These are phyloP conservation scores for Huiozyma naganishii DNA, from an alignment of 805 yeast genomes.

Conservation along the genomic window DNA sequence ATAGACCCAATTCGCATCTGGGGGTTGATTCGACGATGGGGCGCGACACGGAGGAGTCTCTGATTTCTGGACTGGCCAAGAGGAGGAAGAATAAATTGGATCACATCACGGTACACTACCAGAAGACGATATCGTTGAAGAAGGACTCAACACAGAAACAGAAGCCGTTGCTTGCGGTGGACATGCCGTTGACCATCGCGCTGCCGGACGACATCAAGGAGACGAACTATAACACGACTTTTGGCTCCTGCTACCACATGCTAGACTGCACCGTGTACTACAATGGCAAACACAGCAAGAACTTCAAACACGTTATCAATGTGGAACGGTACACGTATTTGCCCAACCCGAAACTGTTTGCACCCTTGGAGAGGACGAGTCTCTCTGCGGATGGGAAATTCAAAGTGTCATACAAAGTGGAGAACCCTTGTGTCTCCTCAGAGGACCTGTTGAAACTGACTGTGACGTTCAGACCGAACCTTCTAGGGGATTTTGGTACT, in stretches of 20 bases:
- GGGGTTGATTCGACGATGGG: no score
- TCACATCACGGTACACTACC: constrained; percentile 23
- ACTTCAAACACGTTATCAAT: constrained; percentile 31
- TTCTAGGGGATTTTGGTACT: background rate
- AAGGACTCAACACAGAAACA: constrained; percentile 7
- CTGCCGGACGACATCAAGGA: constrained; percentile 43
- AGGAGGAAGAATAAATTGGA: constrained; percentile 15
- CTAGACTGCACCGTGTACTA: constrained; percentile 28
- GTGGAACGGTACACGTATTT: constrained; percentile 47
- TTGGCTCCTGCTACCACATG: constrained; percentile 39
- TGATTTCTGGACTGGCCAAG: background rate
- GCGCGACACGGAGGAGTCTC: background rate
- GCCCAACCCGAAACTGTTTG: constrained; percentile 43
- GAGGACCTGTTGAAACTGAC: constrained; percentile 36
- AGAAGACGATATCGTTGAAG: constrained; percentile 20
- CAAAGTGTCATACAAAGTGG: constrained; percentile 35
- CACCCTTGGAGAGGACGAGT: constrained; percentile 35
- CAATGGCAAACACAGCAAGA: constrained; percentile 4
- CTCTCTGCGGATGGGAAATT: constrained; percentile 41
- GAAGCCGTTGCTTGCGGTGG: constrained; percentile 36
- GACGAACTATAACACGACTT: constrained; percentile 38
- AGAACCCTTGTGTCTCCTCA: constrained; percentile 49
- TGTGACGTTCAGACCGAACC: constrained; percentile 34
- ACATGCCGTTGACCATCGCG: constrained; percentile 48
- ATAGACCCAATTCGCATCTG: background rate